phyloP scores from a whole-genome alignment of 805 yeast species.

The Metschnikowia lachancei region DNA sequence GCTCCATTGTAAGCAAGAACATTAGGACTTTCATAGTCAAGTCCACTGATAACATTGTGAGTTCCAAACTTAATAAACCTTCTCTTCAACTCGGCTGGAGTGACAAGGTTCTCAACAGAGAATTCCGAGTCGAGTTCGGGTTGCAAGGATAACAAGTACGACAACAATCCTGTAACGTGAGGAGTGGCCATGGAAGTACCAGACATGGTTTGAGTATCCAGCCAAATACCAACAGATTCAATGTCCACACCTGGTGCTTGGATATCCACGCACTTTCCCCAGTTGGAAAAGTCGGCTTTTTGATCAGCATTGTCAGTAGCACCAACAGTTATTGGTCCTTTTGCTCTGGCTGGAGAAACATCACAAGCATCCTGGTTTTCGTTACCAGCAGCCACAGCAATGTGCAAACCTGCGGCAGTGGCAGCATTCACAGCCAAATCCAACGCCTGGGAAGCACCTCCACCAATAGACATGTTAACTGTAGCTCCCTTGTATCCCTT shows the following conservation, averaged over 20 bases:
- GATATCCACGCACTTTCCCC: slow-evolving; percentile 92
- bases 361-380: slow-evolving; percentile 91
- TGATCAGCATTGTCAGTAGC: slow-evolving; percentile 86
- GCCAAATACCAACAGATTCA: slow-evolving; percentile 44
- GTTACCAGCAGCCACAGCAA: slow-evolving; percentile 97
- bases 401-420: slow-evolving; percentile 80
- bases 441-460: slow-evolving; percentile 84
- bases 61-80: slow-evolving; percentile 47
- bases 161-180: slow-evolving; percentile 63
- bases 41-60: slow-evolving; percentile 44
- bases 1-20: slow-evolving; percentile 42
- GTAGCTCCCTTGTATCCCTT: slow-evolving; percentile 80
- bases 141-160: slow-evolving; percentile 42
- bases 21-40: slow-evolving; percentile 60
- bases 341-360: slow-evolving; percentile 87
- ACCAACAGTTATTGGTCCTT: slow-evolving; percentile 86
- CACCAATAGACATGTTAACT: slow-evolving; percentile 93
- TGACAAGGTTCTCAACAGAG: slow-evolving; percentile 44
- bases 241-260: slow-evolving; percentile 95
- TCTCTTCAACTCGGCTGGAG: slow-evolving; percentile 39
- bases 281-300: slow-evolving; percentile 94
- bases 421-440: slow-evolving; percentile 90
- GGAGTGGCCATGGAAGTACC: slow-evolving; percentile 88
- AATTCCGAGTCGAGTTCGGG: slow-evolving; percentile 20
- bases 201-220: slow-evolving; percentile 35